Base-by-base conservation (phyloP, 2,329 filamentous ascomycete species). In the Alternaria sp. region DNA sequence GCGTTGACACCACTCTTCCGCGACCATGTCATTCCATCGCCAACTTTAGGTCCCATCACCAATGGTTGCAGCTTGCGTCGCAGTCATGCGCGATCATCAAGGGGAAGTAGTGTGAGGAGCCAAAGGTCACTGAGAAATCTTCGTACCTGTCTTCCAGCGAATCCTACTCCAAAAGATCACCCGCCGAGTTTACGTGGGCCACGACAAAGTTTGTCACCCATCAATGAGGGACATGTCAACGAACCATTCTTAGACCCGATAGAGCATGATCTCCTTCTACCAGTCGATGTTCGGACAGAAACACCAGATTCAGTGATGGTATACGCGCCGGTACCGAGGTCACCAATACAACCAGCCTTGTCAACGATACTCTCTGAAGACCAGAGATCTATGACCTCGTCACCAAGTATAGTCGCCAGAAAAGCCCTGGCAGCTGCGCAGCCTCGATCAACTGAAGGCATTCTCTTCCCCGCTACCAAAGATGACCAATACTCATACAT, bases 211-310 rank as follows among this genome's bases (percentile, higher is more conserved):
- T 55, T 58, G 3, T 39, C 58, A 39, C 57, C 63, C 17, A 46
- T 63, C 7, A 59, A 29, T 5, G 59, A 67, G 13, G 50, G 63
- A 2, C 13, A 48, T 9, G 53, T 60, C 48, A 67, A 60, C 24
- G 64, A 70, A 23, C 66, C 68, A 1, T 71, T 67, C 37, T 50
- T 59, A 13, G 69, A 71, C n/a, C 61, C 67, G 2, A 70, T 72
- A 46, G 72, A 74, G 44, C 67, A 72, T 36, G 73, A 73, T 37
- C 53, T 76, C 3, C 65, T 71, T 17, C 61, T 76, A 4, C 68
- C 70, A 17, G 68, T 76, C 5, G 69, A 72, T 21, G 39, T 67
- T 23, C 58, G 66, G 26, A 68, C 68, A 7, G 72, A 74, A 42
- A 74, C 72, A 4, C 67, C 67, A 14, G 67, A 74, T 29, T 73